A percentile compares a stretch with the other conserved stretches of the same genome.
Conservation (phyloP, 768 basidiomycete genomes). For the Suillus decipiens region DNA sequence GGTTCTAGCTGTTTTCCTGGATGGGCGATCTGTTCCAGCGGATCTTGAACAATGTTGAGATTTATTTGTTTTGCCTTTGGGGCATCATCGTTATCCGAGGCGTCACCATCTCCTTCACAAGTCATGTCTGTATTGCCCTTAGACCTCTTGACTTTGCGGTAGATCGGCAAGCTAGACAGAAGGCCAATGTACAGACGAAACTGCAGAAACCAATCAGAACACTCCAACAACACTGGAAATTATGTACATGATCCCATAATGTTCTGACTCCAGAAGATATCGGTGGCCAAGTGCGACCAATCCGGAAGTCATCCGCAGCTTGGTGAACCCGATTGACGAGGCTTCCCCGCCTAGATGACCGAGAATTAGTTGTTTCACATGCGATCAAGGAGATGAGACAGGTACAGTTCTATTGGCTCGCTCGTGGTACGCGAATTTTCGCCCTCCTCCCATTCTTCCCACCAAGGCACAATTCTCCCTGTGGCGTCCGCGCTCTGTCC, state of each 20-base stretch:
- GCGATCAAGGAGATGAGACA: conserved; percentile 9
- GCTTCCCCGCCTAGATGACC: conserved; percentile 12
- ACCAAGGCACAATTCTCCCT: conserved; percentile 31
- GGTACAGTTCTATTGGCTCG: conserved; percentile 34
- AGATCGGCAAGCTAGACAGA: conserved; percentile 31
- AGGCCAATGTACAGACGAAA: conserved; percentile 35
- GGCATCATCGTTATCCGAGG: conserved; percentile 28
- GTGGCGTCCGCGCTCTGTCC: conserved; percentile 22
- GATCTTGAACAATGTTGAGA: conserved; percentile 28
- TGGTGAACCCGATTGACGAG: conserved; percentile 26
- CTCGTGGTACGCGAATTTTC: conserved; percentile 25
- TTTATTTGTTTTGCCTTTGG: conserved; percentile 26
- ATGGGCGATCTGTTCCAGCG: conserved; percentile 28
- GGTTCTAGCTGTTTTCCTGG: conserved; percentile 34
- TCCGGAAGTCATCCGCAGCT: conserved; percentile 33
- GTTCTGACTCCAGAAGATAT: conserved; percentile 28
- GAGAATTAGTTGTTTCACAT: background rate
- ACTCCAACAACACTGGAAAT: background rate
- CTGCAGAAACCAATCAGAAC: conserved; percentile 18
- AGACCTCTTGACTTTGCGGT: conserved; percentile 30
- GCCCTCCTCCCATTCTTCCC: conserved; percentile 35
- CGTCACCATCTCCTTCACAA: conserved; percentile 29
- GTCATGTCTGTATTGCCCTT: conserved; percentile 30
- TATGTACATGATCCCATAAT: conserved; percentile 33
- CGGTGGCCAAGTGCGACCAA: conserved; percentile 34